A percentile compares a stretch with the other conserved stretches of the same genome.
phyloP scores from a whole-genome alignment of 2,329 filamentous ascomycete genomes.

The Apiospora koreana region DNA sequence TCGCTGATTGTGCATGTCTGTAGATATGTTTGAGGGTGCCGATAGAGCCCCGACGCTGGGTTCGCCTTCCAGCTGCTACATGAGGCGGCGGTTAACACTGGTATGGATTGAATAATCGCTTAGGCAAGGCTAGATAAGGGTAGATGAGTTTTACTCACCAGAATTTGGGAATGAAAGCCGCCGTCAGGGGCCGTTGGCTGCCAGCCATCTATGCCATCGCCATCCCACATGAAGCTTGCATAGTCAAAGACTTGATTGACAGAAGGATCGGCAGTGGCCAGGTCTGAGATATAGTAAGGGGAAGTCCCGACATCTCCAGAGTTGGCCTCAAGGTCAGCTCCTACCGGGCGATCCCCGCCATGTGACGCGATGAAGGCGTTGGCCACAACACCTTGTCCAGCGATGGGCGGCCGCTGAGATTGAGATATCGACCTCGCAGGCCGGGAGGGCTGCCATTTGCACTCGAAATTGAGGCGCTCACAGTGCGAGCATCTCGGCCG shows the following conservation, averaged over 20 bases:
- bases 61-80: not conserved
- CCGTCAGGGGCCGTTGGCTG: constrained; percentile 19
- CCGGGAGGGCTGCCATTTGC: constrained; percentile 43
- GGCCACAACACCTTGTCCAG: not conserved
- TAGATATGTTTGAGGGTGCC: not conserved
- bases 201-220: constrained; percentile 32
- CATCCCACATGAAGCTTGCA: constrained; percentile 51
- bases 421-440: not conserved
- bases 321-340: not conserved
- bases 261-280: constrained; percentile 15
- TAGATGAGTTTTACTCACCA: not conserved
- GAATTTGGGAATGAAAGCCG: not conserved
- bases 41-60: not conserved
- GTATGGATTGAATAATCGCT: too few relatives aligned
- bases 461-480: constrained; percentile 53
- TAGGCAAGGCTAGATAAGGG: too few relatives aligned
- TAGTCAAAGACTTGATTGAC: constrained; percentile 48
- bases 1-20: not conserved
- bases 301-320: not conserved
- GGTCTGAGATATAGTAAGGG: not conserved
- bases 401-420: not conserved
- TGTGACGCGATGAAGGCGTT: not conserved
- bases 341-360: too few relatives aligned
- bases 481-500: constrained; percentile 55
- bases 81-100: too few relatives aligned